phyloP scores from a whole-genome alignment of 2,329 filamentous ascomycete species.

The Aspergillus sp. region DNA sequence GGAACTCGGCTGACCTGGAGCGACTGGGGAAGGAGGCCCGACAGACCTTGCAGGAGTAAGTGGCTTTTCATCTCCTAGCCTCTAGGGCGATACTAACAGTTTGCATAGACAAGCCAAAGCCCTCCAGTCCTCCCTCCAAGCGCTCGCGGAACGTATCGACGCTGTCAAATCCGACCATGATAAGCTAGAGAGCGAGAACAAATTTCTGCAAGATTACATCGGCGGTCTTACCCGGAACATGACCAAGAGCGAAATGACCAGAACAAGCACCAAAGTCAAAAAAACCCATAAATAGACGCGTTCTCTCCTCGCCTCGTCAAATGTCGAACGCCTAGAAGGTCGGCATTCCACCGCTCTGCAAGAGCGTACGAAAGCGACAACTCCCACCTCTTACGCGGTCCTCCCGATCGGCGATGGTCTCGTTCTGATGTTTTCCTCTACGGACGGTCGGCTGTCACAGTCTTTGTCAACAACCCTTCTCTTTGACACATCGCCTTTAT shows the following conservation, averaged over 20 bases:
- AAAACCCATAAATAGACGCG: slow-evolving; percentile 37
- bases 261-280: slow-evolving; percentile 52
- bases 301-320: slow-evolving; percentile 1
- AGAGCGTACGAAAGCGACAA: slow-evolving; percentile 1
- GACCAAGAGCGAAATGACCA: slow-evolving; percentile 55
- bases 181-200: slow-evolving; percentile 95
- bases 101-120: slow-evolving; percentile 73
- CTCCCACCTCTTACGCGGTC: background rate
- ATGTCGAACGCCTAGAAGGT: slow-evolving; percentile 11
- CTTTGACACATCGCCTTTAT: too few relatives aligned
- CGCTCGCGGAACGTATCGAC: slow-evolving; percentile 90
- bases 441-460: too few relatives aligned
- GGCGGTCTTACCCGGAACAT: slow-evolving; percentile 84
- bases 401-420: background rate
- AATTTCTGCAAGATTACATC: slow-evolving; percentile 96
- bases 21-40: slow-evolving; percentile 80
- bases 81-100: background rate
- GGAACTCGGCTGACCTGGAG: slow-evolving; percentile 88
- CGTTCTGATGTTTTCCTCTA: background rate
- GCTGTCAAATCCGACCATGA: slow-evolving; percentile 92
- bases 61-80: background rate
- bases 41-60: slow-evolving; percentile 60
- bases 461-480: too few relatives aligned
- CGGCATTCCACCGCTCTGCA: slow-evolving; percentile 13
- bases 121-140: slow-evolving; percentile 83